Base-by-base conservation (phyloP, 2,329 filamentous ascomycete species). In the Pleoardoris graminearum region DNA sequence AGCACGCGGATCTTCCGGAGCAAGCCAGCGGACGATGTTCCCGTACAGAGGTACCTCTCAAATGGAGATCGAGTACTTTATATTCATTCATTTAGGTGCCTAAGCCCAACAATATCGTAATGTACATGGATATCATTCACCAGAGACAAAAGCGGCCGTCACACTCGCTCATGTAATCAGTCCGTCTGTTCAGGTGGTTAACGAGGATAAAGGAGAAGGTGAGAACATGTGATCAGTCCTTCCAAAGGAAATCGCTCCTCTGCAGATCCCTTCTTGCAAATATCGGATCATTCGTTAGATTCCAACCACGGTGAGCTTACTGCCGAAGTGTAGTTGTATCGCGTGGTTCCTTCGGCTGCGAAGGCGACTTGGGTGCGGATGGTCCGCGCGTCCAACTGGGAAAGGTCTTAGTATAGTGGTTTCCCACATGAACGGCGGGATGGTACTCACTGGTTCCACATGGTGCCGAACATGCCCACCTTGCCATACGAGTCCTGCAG, bases 391-490 rank as follows among this genome's bases (percentile, higher is more conserved):
- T 73, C 45, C 64, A 72, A 47, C 69, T 72, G n/a, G 4, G 22
- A 11, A 16, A 1, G 11, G 32, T 71, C n/a, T 32, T 17, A 16
- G 33, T n/a, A 66, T 57, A 16, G 14, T 17, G 35, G 27, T 36
- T 14, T 27, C n/a, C n/a, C 37, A 35, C 4, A n/a, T 7, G 21
- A 11, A 17, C 10, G 4, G 2, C 14, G 6, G 6, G 3, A 10
- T 36, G 17, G 8, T 38, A 35, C 61, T 42, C 57, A 70, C 70
- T 66, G 72, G 47, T 72, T 71, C 71, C 71, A 73, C 62, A 67
- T 58, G 0, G 54, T 58, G 12, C 69, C 71, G 7, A 73, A 25
- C 5, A 72, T 49, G 3, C 70, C 68, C 7, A 65, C 55, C 54
- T 70, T 71, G 27, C 62, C 65, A 23, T 72, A 72, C 3, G 66